These are phyloP conservation scores for Pneumocystis canis DNA, from an alignment of 1,139 yeast genomes.

Conservation along the genomic window DNA sequence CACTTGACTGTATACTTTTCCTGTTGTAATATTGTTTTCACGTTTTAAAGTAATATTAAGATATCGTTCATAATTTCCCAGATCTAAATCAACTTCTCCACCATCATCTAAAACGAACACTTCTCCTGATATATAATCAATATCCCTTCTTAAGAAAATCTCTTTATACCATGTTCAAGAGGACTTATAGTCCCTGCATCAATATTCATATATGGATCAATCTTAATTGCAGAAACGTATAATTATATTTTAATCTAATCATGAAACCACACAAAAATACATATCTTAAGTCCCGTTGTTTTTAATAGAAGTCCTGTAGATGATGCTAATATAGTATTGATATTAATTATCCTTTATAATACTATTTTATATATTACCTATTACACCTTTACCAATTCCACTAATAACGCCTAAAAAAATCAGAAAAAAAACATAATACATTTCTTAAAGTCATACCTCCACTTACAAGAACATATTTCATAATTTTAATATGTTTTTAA, in stretches of 20 bases:
- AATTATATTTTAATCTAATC: not conserved
- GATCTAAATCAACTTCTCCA: constrained; percentile 94
- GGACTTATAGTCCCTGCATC: constrained; percentile 99
- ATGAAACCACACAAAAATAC: not conserved
- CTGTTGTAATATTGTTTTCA: constrained; percentile 95
- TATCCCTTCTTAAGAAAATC: not conserved
- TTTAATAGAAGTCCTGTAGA: constrained; percentile 90
- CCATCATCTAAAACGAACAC: constrained; percentile 96
- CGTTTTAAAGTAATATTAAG: constrained; percentile 80
- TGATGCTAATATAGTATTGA: constrained; percentile 40
- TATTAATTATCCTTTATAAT: not conserved
- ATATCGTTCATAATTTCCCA: constrained; percentile 96
- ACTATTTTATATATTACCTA: constrained; percentile 22
- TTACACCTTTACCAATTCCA: constrained; percentile 97
- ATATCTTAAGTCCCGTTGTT: constrained; percentile 64
- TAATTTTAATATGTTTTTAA: constrained; percentile 20
- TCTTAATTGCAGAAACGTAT: constrained; percentile 80
- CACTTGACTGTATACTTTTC: constrained; percentile 87
- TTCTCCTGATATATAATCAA: constrained; percentile 29
- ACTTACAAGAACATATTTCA: constrained; percentile 98
- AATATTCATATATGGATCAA: constrained; percentile 96
- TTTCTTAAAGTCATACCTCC: constrained; percentile 41
- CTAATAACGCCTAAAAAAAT: constrained; percentile 92
- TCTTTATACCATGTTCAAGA: constrained; percentile 69
- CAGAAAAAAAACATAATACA: constrained; percentile 20